Conservation (phyloP, 192 early-diverging fungal genomes). For the Podila clonocystis region DNA sequence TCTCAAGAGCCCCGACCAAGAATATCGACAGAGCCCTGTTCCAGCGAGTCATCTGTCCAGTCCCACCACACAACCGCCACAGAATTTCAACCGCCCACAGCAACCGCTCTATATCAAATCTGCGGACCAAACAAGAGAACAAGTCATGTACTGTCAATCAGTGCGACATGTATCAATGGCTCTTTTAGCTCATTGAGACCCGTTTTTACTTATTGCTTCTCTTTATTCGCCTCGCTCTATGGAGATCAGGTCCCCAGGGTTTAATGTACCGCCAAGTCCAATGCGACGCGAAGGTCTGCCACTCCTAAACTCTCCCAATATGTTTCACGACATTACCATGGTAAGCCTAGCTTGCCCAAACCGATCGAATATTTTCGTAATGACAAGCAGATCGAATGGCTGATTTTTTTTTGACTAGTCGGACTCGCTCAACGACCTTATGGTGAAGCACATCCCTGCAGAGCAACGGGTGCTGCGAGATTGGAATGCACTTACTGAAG, state of each 20-base stretch:
- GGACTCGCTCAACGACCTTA: constrained; percentile 56
- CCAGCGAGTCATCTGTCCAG: neutral
- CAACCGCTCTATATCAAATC: neutral
- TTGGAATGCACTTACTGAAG: constrained; percentile 36
- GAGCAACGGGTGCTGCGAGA: constrained; percentile 55
- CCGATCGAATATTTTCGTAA: too few species aligned
- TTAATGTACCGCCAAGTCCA: constrained; percentile 24
- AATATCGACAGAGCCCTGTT: neutral
- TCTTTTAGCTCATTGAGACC: neutral
- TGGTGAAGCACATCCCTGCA: constrained; percentile 56
- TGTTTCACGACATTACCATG: constrained; percentile 64
- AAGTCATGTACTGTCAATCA: neutral
- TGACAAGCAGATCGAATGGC: too few species aligned
- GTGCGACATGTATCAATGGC: neutral
- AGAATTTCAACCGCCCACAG: neutral
- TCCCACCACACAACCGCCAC: neutral
- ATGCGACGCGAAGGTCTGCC: constrained; percentile 32
- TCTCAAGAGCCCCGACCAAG: constrained; percentile 26
- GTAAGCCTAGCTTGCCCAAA: constrained; percentile 27
- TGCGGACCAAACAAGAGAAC: neutral
- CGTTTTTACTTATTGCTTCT: too few species aligned
- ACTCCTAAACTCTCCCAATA: constrained; percentile 16
- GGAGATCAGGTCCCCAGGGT: constrained; percentile 16
- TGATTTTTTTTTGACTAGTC: too few species aligned
- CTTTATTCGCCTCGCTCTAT: too few species aligned